Evolutionary conservation across 371 early-diverging fungal genomes (phyloP).

Genomic region (Synchytrium microbalum): DNA sequence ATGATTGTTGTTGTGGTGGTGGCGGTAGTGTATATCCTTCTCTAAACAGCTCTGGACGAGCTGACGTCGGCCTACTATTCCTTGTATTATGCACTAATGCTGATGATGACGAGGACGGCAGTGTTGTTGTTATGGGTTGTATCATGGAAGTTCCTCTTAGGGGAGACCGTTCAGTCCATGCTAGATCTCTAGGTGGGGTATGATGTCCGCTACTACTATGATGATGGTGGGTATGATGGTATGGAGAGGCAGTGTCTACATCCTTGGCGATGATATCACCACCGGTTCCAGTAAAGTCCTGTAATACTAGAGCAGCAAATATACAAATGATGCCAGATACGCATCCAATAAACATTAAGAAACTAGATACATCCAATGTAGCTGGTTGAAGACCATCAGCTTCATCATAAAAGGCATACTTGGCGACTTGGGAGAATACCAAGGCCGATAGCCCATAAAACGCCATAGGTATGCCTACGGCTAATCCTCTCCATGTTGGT

Average conservation of each 20-base stretch:
- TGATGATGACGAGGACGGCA: too few species aligned
- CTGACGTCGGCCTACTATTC: too few species aligned
- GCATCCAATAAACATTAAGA: neutral
- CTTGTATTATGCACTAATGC: too few species aligned
- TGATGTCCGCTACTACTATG: neutral
- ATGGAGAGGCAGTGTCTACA: neutral
- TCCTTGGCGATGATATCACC: neutral
- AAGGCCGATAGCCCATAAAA: constrained; percentile 14
- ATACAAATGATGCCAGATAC: neutral
- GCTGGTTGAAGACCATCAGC: neutral
- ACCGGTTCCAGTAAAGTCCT: neutral
- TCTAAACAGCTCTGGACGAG: too few species aligned
- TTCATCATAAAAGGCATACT: constrained; percentile 5
- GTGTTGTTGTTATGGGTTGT: too few species aligned
- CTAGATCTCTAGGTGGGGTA: neutral
- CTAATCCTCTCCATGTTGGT: constrained; percentile 6
- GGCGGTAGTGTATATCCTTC: too few species aligned
- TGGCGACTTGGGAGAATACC: constrained; percentile 7
- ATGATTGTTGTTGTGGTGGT: too few species aligned
- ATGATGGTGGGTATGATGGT: neutral
- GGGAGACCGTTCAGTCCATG: too few species aligned
- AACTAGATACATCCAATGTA: neutral
- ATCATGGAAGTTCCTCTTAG: too few species aligned
- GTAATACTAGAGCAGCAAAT: neutral
- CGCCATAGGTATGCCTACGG: constrained; percentile 12